A percentile compares a stretch with the other conserved stretches of the same genome.
These are phyloP conservation scores for Calocybe indica DNA, from an alignment of 768 basidiomycete genomes.

Conservation along the genomic window DNA sequence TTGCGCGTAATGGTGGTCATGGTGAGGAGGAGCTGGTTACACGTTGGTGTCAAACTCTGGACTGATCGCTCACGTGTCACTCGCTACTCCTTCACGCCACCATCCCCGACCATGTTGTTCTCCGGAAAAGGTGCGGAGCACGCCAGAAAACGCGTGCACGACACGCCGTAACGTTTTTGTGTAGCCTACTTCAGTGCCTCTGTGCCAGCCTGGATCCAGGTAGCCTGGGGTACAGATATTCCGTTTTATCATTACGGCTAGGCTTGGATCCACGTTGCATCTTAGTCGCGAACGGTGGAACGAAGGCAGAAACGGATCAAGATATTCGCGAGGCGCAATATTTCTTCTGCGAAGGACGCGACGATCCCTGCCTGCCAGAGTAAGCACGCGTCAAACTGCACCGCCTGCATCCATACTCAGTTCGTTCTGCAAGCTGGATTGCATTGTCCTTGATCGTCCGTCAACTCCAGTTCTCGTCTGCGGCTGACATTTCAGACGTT, in stretches of 20 bases:
- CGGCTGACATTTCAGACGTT: neutral
- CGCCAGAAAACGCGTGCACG: neutral
- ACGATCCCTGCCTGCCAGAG: conserved; percentile 32
- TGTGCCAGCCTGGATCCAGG: conserved; percentile 19
- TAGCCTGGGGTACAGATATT: conserved; percentile 25
- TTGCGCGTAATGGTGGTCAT: conserved; percentile 80
- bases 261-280: neutral
- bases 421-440: too few relatives aligned
- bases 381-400: conserved; percentile 10
- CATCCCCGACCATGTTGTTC: conserved; percentile 9
- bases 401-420: neutral
- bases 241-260: neutral
- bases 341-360: conserved; percentile 30
- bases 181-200: conserved; percentile 35
- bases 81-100: neutral
- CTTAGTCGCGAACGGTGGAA: conserved; percentile 29
- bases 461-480: neutral
- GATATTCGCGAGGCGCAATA: conserved; percentile 28
- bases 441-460: neutral
- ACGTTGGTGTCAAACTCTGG: neutral
- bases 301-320: conserved; percentile 21
- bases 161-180: neutral
- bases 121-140: conserved; percentile 11
- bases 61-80: conserved; percentile 7
- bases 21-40: conserved; percentile 9